A percentile compares a stretch with the other conserved stretches of the same genome.
Evolutionary conservation across 2,329 filamentous ascomycete species (phyloP).

Genomic region (Pseudogymnoascus sp.): DNA sequence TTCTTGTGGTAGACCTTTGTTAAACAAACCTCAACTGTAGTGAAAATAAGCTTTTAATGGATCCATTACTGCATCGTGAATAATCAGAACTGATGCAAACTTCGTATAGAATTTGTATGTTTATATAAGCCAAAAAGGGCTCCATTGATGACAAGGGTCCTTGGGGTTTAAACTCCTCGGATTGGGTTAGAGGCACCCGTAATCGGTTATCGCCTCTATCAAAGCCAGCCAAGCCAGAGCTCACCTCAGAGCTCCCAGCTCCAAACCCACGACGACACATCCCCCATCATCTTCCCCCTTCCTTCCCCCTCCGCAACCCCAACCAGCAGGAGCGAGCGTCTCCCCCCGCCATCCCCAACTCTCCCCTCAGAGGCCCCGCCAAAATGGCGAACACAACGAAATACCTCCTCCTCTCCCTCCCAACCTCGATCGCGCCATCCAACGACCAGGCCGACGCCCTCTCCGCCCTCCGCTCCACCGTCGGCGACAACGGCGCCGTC

Average conservation of each 20-base stretch:
- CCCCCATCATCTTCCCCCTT: background rate
- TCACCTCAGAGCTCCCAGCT: conserved; percentile 4
- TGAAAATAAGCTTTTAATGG: background rate
- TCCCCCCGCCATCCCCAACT: background rate
- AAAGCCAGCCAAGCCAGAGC: conserved; percentile 2
- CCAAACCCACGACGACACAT: background rate
- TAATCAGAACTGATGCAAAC: background rate
- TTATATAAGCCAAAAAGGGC: background rate
- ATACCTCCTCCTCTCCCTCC: conserved; percentile 85
- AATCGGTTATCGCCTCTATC: conserved; percentile 6
- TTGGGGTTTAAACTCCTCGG: background rate
- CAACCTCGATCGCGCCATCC: conserved; percentile 75
- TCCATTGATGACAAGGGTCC: background rate
- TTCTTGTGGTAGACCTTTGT: background rate
- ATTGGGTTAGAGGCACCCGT: conserved; percentile 6
- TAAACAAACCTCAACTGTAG: background rate
- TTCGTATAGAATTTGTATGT: background rate
- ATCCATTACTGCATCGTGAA: background rate
- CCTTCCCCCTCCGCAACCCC: background rate
- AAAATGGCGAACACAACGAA: conserved; percentile 32
- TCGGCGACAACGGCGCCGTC: conserved; percentile 69
- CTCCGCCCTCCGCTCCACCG: conserved; percentile 61
- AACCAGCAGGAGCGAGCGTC: background rate
- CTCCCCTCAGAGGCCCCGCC: background rate
- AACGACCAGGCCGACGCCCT: conserved; percentile 75